These are phyloP conservation scores for Periconia macrospinosa DNA, from an alignment of 2,329 filamentous ascomycete species.

Conservation along the genomic window DNA sequence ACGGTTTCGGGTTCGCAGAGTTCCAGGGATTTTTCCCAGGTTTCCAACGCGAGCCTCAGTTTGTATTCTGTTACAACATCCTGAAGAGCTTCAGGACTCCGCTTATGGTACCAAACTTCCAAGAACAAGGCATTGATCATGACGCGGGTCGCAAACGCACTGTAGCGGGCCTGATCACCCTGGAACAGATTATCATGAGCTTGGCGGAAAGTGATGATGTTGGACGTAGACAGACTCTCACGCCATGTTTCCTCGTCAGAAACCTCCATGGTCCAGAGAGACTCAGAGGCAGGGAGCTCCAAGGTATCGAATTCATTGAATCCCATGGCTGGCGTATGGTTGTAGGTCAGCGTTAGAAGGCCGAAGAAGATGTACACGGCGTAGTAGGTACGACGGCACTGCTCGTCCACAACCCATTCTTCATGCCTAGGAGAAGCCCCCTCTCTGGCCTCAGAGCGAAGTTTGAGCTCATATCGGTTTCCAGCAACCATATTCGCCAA, in stretches of 20 bases:
- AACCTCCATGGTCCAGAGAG: constrained; percentile 85
- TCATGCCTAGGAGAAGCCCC: constrained; percentile 73
- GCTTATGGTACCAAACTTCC: constrained; percentile 98
- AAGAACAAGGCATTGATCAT: constrained; percentile 99
- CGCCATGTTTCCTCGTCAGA: constrained; percentile 81
- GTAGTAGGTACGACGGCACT: constrained; percentile 94
- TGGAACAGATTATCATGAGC: constrained; percentile 96
- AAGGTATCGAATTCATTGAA: constrained; percentile 98
- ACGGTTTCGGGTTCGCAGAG: constrained; percentile 90
- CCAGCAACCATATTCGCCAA: constrained; percentile 98
- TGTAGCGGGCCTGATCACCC: constrained; percentile 87
- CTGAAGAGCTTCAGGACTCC: constrained; percentile 94
- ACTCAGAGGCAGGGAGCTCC: constrained; percentile 89
- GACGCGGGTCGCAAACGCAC: constrained; percentile 92
- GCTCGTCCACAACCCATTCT: constrained; percentile 97
- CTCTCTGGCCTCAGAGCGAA: constrained; percentile 85
- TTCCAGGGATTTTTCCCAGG: constrained; percentile 97
- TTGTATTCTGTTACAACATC: constrained; percentile 99
- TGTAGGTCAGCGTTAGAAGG: constrained; percentile 90
- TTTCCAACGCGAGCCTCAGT: constrained; percentile 89
- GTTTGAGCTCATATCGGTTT: constrained; percentile 93
- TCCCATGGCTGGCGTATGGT: constrained; percentile 95
- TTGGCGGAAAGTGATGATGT: constrained; percentile 84
- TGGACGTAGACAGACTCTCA: constrained; percentile 71
- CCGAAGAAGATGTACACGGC: constrained; percentile 99